Conservation (phyloP, 345 rosid genomes). For the Kernera saxatilis region DNA sequence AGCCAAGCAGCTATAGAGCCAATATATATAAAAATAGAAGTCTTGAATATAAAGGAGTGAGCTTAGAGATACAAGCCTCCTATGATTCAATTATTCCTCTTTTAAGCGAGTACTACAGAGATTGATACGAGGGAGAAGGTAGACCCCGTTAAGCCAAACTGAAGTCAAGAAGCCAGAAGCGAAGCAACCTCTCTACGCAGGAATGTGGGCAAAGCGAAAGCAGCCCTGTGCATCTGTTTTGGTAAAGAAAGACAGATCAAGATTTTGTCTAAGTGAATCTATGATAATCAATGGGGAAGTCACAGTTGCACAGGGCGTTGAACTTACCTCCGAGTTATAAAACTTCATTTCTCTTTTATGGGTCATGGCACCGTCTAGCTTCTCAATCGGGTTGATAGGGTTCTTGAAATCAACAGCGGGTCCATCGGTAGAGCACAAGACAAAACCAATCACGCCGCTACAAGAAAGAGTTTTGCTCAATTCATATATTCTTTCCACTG, state of each 20-base stretch:
- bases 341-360: constrained; percentile 67
- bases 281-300: background rate
- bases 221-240: constrained; percentile 78
- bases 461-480: constrained; percentile 7
- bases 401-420: constrained; percentile 71
- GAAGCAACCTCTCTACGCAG: constrained; percentile 67
- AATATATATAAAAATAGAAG: constrained; percentile 6
- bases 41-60: constrained; percentile 6
- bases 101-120: constrained; percentile 2
- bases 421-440: constrained; percentile 78
- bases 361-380: constrained; percentile 58
- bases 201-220: constrained; percentile 82
- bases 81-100: constrained; percentile 3
- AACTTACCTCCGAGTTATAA: constrained; percentile 74
- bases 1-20: constrained; percentile 2
- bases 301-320: background rate
- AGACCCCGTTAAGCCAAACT: background rate
- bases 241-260: background rate
- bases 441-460: constrained; percentile 90
- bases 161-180: constrained; percentile 29
- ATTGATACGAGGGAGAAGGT: background rate
- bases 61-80: constrained; percentile 18
- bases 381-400: constrained; percentile 89
- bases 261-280: background rate
- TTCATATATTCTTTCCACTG: background rate